These are phyloP conservation scores for Leccinum broughii DNA, from an alignment of 768 basidiomycete genomes.

Conservation along the genomic window DNA sequence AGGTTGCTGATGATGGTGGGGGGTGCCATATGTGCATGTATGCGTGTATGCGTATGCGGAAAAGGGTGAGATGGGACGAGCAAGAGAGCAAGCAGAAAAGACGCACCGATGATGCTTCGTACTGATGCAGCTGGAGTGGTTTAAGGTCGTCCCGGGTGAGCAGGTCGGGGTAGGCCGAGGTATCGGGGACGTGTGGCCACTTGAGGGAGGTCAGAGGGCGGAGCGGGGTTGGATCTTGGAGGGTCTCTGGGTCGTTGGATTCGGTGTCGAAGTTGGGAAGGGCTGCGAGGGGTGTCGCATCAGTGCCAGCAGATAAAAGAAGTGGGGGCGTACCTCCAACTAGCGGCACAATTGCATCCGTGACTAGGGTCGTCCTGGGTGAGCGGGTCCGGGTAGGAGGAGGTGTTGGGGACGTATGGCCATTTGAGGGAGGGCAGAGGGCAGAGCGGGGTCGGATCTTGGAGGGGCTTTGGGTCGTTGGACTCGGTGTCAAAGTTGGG, in stretches of 20 bases:
- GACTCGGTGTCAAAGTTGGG: too few relatives aligned
- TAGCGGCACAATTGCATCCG: neutral
- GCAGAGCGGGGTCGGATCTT: too few relatives aligned
- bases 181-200: conserved; percentile 63
- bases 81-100: conserved; percentile 9
- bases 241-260: neutral
- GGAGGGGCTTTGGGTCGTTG: too few relatives aligned
- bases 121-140: conserved; percentile 66
- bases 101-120: conserved; percentile 72
- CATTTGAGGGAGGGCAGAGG: too few relatives aligned
- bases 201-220: conserved; percentile 71
- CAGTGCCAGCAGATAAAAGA: neutral
- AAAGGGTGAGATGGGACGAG: too few relatives aligned
- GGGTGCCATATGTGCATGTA: too few relatives aligned
- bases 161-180: conserved; percentile 36
- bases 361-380: too few relatives aligned
- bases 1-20: conserved; percentile 53
- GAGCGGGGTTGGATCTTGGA: conserved; percentile 46
- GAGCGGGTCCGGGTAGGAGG: too few relatives aligned
- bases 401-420: too few relatives aligned
- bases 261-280: neutral
- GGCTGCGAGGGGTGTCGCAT: neutral
- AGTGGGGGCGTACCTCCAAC: neutral
- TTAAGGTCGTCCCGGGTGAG: conserved; percentile 85
- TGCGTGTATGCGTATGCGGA: too few relatives aligned